Evolutionary conservation across 169 alveolate genomes (phyloP).

Genomic region (Eimeria brunetti): DNA sequence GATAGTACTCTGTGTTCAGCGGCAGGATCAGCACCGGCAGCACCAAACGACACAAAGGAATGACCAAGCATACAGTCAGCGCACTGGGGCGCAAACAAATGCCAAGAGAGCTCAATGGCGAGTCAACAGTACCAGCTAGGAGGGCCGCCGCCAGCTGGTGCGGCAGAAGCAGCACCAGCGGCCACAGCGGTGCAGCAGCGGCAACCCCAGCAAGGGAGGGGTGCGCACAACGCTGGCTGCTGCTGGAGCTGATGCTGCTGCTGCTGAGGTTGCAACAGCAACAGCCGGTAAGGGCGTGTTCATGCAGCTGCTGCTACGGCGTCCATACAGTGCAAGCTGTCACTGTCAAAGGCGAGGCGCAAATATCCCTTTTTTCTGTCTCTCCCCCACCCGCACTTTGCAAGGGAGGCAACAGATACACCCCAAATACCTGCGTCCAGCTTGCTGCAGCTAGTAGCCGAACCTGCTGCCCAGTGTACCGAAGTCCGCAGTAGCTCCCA

Average conservation of each 20-base stretch:
- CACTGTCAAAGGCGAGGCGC: not conserved
- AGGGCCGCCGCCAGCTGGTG: not conserved
- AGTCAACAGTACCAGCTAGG: not conserved
- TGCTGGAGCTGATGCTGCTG: not conserved
- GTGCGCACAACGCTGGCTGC: not conserved
- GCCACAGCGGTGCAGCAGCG: not conserved
- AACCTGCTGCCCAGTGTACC: slow-evolving; percentile 54
- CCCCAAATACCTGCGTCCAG: not conserved
- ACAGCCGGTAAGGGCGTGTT: not conserved
- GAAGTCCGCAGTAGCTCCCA: slow-evolving; percentile 38
- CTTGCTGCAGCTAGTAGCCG: slow-evolving; percentile 14
- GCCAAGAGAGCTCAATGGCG: not conserved
- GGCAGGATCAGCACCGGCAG: not conserved
- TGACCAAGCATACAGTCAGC: slow-evolving; percentile 24
- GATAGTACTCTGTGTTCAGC: not conserved
- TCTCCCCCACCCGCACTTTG: not conserved
- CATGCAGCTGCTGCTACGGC: not conserved
- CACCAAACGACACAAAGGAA: not conserved
- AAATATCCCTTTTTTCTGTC: not conserved
- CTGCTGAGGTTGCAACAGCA: not conserved
- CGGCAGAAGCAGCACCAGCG: not conserved
- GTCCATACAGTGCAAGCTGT: not conserved
- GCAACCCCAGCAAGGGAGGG: not conserved
- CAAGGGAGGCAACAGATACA: not conserved
- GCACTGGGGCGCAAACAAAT: slow-evolving; percentile 2